phyloP scores from a whole-genome alignment of 805 yeast species.

The Middelhovenomyces tepae region DNA sequence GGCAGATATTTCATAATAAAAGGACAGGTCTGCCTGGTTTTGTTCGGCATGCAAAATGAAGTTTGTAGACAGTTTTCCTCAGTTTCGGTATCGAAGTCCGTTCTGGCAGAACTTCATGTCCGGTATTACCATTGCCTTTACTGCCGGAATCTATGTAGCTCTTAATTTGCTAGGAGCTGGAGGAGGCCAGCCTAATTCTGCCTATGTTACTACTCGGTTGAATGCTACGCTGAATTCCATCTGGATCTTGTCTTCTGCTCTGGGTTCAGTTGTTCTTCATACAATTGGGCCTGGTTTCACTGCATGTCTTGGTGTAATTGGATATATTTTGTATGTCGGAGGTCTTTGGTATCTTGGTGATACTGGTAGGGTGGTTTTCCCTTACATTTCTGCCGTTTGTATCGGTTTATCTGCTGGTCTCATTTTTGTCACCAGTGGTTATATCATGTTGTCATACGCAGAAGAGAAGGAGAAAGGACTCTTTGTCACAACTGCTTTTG shows the following conservation, averaged over 20 bases:
- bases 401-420: slow-evolving; percentile 2
- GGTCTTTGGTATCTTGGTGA: no score
- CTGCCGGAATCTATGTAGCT: slow-evolving; percentile 5
- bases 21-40: no score
- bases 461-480: slow-evolving; percentile 5
- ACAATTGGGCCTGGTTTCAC: slow-evolving; percentile 4
- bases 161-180: slow-evolving; percentile 3
- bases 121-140: slow-evolving; percentile 4
- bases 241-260: slow-evolving; percentile 5
- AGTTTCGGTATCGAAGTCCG: slow-evolving; percentile 3
- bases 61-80: no score
- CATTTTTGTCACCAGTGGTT: slow-evolving; percentile 2
- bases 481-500: slow-evolving; percentile 3
- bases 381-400: no score
- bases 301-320: slow-evolving; percentile 5
- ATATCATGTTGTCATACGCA: slow-evolving; percentile 4
- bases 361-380: no score
- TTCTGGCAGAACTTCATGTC: slow-evolving; percentile 4
- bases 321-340: slow-evolving; percentile 3
- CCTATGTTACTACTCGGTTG: slow-evolving; percentile 1
- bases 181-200: slow-evolving; percentile 5
- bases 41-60: no score
- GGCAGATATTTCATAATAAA: no score
- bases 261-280: slow-evolving; percentile 3
- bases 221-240: slow-evolving; percentile 3